Evolutionary conservation across 176 grass and related monocot species (phyloP).

Genomic region (Zoysia pacifica): DNA sequence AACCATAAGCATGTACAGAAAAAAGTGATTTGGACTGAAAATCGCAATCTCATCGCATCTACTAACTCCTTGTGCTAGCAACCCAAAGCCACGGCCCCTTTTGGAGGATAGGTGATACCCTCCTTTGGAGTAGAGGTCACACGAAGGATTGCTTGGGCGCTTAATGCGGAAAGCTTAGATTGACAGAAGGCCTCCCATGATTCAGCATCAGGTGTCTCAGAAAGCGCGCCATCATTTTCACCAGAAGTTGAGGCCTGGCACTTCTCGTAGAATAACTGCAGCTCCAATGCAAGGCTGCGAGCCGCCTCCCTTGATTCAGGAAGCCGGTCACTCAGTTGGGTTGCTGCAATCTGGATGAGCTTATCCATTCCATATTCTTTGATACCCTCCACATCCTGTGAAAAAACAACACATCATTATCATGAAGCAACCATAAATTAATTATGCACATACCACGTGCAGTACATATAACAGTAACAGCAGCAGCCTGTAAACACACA

Average conservation of each 20-base stretch:
- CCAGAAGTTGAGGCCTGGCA: conserved; percentile 39
- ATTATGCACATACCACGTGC: not conserved
- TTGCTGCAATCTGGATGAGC: conserved; percentile 80
- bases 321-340: conserved; percentile 89
- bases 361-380: conserved; percentile 71
- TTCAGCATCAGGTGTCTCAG: conserved; percentile 40
- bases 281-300: conserved; percentile 68
- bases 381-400: conserved; percentile 56
- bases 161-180: conserved; percentile 70
- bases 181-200: conserved; percentile 89
- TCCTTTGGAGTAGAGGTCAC: conserved; percentile 64
- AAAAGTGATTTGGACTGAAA: conserved; percentile 42
- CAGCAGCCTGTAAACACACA: not conserved
- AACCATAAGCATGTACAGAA: conserved; percentile 58
- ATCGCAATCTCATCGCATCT: conserved; percentile 22
- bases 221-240: conserved; percentile 21
- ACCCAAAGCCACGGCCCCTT: conserved; percentile 52
- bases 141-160: conserved; percentile 83
- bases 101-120: conserved; percentile 54
- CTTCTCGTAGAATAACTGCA: conserved; percentile 68
- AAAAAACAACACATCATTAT: not conserved
- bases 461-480: not conserved
- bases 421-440: conserved; percentile 8
- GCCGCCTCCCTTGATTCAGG: conserved; percentile 97
- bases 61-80: conserved; percentile 55